phyloP scores from a whole-genome alignment of 2,329 filamentous ascomycete genomes.

The Pseudonectria foliicola region DNA sequence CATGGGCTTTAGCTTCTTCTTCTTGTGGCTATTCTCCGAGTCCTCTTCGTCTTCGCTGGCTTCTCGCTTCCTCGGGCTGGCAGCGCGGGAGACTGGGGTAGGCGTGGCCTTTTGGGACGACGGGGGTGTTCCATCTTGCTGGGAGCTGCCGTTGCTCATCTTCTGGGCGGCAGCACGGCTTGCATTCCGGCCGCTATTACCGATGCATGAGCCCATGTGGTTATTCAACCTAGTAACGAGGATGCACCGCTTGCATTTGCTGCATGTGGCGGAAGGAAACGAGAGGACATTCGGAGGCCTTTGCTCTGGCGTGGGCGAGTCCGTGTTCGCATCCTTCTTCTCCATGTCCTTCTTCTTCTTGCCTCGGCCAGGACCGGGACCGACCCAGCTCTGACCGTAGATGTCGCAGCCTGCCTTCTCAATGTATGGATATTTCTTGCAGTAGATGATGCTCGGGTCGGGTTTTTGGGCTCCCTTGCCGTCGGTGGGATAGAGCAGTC shows the following conservation, averaged over 20 bases:
- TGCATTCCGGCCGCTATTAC: conserved; percentile 56
- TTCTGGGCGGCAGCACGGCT: conserved; percentile 56
- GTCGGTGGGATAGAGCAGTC: conserved; percentile 65
- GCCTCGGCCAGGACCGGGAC: conserved; percentile 60
- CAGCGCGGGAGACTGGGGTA: conserved; percentile 43
- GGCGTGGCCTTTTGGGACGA: conserved; percentile 58
- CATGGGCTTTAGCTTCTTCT: conserved; percentile 49
- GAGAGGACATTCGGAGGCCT: conserved; percentile 55
- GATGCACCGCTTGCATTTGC: conserved; percentile 60
- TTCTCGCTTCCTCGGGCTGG: conserved; percentile 51
- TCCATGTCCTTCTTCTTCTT: conserved; percentile 76
- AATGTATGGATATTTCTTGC: conserved; percentile 72
- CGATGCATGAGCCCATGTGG: conserved; percentile 62
- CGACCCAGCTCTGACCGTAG: conserved; percentile 75
- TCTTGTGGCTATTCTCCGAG: conserved; percentile 45
- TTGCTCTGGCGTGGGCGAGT: conserved; percentile 45
- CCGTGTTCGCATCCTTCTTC: conserved; percentile 45
- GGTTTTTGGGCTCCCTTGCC: conserved; percentile 60
- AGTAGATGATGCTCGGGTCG: conserved; percentile 64
- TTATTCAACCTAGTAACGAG: conserved; percentile 59
- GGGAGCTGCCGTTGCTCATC: conserved; percentile 52
- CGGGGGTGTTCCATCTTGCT: conserved; percentile 51
- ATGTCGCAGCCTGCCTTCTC: conserved; percentile 71
- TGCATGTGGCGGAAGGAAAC: conserved; percentile 59
- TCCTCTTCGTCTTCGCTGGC: conserved; percentile 49